A percentile compares a stretch with the other conserved stretches of the same genome.
phyloP scores from a whole-genome alignment of 1,284 basidiomycete species.

The Cryptococcus neoformans region DNA sequence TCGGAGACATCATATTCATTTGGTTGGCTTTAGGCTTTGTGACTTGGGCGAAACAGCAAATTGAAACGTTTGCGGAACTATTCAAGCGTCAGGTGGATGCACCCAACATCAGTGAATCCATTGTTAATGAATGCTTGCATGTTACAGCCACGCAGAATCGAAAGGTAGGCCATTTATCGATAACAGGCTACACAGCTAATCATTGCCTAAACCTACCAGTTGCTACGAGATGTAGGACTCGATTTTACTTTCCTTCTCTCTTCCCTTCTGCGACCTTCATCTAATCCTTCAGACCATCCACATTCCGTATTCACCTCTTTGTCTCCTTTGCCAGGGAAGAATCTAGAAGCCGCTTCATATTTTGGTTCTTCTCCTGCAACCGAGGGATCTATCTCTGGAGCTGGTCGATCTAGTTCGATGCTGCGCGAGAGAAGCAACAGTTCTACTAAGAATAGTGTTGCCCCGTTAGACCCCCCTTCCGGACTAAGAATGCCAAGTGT shows the following conservation, averaged over 20 bases:
- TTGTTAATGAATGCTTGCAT: slow-evolving; percentile 69
- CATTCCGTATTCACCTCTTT: slow-evolving; percentile 12
- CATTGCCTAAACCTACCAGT: slow-evolving; percentile 50
- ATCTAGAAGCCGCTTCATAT: no score
- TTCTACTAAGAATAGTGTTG: not conserved
- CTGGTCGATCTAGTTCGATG: not conserved
- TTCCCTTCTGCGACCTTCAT: slow-evolving; percentile 56
- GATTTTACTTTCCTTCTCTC: slow-evolving; percentile 86
- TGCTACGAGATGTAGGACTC: slow-evolving; percentile 84
- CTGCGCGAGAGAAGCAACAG: not conserved
- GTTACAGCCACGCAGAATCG: slow-evolving; percentile 74
- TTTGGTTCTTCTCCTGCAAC: no score
- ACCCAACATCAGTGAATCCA: slow-evolving; percentile 64
- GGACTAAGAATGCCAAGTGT: not conserved
- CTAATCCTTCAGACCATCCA: slow-evolving; percentile 7
- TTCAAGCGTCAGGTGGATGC: slow-evolving; percentile 91
- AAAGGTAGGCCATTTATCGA: slow-evolving; percentile 57
- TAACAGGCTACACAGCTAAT: no score
- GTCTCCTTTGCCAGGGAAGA: slow-evolving; percentile 7
- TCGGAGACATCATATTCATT: no score
- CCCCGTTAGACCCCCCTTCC: not conserved
- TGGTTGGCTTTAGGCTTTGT: slow-evolving; percentile 67
- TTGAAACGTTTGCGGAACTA: slow-evolving; percentile 77
- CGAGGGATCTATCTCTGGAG: not conserved
- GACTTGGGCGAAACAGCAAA: slow-evolving; percentile 86